phyloP scores from a whole-genome alignment of 2,329 filamentous ascomycete genomes.

The Colletotrichum scovillei region DNA sequence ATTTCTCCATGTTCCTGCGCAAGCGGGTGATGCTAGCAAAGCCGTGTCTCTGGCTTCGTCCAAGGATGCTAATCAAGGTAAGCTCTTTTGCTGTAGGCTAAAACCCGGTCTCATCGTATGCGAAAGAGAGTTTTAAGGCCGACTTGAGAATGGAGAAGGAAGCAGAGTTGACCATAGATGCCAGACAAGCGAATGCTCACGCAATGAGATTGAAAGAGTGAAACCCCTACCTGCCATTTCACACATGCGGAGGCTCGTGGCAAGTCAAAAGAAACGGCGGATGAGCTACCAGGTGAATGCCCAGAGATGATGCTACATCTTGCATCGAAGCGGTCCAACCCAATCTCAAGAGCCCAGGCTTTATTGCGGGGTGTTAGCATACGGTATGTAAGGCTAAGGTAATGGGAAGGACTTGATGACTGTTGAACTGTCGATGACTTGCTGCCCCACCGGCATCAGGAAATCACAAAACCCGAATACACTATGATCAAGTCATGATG shows the following conservation, averaged over 20 bases:
- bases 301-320: not conserved
- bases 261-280: not conserved
- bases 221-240: not conserved
- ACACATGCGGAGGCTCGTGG: not conserved
- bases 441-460: no score
- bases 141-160: no score
- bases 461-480: constrained; percentile 1
- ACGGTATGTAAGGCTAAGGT: not conserved
- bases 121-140: no score
- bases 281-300: not conserved
- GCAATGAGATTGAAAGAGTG: not conserved
- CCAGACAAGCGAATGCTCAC: no score
- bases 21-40: no score
- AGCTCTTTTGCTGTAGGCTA: no score
- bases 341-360: not conserved
- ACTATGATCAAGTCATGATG: not conserved
- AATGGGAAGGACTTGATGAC: not conserved
- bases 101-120: no score
- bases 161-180: no score
- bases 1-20: not conserved
- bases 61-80: no score
- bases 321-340: constrained; percentile 20
- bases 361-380: not conserved
- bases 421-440: no score
- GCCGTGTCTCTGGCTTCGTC: no score